phyloP scores from a whole-genome alignment of 1,284 basidiomycete genomes.

The Porodaedalea pini region DNA sequence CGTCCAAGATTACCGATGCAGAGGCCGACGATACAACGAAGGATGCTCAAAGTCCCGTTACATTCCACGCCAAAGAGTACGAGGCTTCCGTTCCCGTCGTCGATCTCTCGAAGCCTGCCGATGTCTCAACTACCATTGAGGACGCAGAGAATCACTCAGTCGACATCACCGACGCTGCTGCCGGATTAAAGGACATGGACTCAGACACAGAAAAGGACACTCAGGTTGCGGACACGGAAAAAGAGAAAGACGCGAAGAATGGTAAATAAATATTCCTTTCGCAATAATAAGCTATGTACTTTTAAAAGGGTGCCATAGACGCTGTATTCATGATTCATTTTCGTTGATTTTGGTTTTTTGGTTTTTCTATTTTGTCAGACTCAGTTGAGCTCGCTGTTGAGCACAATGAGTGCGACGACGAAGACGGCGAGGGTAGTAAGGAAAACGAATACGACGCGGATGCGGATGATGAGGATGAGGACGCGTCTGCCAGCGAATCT shows the following conservation, averaged over 20 bases:
- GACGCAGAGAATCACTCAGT: neutral
- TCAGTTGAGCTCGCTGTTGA: neutral
- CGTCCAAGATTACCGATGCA: neutral
- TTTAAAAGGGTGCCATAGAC: no score
- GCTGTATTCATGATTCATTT: neutral
- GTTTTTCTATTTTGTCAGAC: neutral
- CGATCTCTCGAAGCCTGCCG: neutral
- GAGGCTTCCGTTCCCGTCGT: neutral
- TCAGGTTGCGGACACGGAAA: neutral
- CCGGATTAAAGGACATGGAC: neutral
- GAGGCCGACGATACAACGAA: neutral
- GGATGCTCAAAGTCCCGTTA: neutral
- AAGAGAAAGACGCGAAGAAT: conserved; percentile 13
- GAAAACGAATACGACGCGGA: neutral
- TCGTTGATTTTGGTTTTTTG: neutral
- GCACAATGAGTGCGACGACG: neutral
- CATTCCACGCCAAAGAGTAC: neutral
- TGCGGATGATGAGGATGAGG: neutral
- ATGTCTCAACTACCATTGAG: neutral
- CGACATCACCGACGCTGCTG: conserved; percentile 9
- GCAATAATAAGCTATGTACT: neutral
- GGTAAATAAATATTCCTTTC: conserved; percentile 8
- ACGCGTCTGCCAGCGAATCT: neutral
- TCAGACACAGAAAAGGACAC: neutral
- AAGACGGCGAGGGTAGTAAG: neutral